Evolutionary conservation across 805 yeast genomes (phyloP).

Genomic region (Grigorovia jiainica): DNA sequence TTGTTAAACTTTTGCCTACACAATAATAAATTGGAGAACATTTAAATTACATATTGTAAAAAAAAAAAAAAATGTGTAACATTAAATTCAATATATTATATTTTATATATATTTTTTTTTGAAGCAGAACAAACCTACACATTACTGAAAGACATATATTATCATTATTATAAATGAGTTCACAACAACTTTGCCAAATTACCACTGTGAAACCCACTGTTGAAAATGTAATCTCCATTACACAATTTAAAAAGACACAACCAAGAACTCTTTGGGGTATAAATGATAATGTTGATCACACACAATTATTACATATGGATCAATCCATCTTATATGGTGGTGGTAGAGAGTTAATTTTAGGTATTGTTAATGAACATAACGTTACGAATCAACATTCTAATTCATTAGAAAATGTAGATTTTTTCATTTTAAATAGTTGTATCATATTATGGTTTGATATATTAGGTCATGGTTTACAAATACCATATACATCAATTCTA

Average conservation of each 20-base stretch:
- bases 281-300: background rate
- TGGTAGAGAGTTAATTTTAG: slow-evolving; percentile 30
- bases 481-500: slow-evolving; percentile 27
- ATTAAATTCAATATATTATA: no score
- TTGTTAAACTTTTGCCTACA: no score
- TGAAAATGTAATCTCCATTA: slow-evolving; percentile 30
- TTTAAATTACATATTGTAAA: no score
- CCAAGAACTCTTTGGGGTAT: slow-evolving; percentile 12
- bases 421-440: slow-evolving; percentile 31
- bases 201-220: slow-evolving; percentile 27
- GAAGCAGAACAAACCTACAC: background rate
- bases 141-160: no score
- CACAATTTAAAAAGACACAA: slow-evolving; percentile 23
- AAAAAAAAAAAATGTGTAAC: no score
- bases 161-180: no score
- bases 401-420: slow-evolving; percentile 21
- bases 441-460: slow-evolving; percentile 33
- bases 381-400: background rate
- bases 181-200: slow-evolving; percentile 15
- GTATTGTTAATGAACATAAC: slow-evolving; percentile 8
- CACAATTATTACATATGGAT: slow-evolving; percentile 2
- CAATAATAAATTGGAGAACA: no score
- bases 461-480: slow-evolving; percentile 29
- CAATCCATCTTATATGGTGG: slow-evolving; percentile 33
- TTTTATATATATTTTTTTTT: no score